Evolutionary conservation across 805 yeast species (phyloP).

Genomic region (Candida bentonensis): DNA sequence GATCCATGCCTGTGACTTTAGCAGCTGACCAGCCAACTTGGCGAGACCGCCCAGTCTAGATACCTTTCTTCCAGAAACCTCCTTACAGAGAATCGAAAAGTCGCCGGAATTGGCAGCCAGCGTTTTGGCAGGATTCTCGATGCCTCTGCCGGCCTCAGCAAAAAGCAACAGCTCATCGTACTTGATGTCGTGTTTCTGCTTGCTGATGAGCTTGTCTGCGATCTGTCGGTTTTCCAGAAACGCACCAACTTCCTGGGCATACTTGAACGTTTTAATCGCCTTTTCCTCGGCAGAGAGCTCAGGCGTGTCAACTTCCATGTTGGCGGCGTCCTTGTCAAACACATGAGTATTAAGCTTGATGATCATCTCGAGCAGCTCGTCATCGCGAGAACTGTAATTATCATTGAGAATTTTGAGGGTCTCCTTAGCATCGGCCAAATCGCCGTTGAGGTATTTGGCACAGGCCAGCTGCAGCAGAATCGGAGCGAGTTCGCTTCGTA

Average conservation of each 20-base stretch:
- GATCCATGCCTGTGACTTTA: neutral
- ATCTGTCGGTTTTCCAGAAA: conserved; percentile 3
- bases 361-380: conserved; percentile 28
- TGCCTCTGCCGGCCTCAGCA: conserved; percentile 22
- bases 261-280: conserved; percentile 5
- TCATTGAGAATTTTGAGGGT: conserved; percentile 26
- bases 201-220: conserved; percentile 8
- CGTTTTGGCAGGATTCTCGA: conserved; percentile 10
- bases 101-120: conserved; percentile 8
- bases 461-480: conserved; percentile 47
- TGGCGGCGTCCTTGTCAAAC: neutral
- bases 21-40: neutral
- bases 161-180: conserved; percentile 29
- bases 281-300: neutral
- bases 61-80: neutral
- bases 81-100: conserved; percentile 7
- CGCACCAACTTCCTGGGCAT: neutral
- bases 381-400: conserved; percentile 19
- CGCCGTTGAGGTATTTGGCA: conserved; percentile 28
- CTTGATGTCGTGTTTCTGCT: conserved; percentile 23
- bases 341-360: conserved; percentile 29
- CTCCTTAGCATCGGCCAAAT: conserved; percentile 23
- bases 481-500: conserved; percentile 38
- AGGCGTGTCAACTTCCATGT: neutral
- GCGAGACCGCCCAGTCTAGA: neutral